These are phyloP conservation scores for Vigna angularis DNA, from an alignment of 306 rosid genomes.

Conservation along the genomic window DNA sequence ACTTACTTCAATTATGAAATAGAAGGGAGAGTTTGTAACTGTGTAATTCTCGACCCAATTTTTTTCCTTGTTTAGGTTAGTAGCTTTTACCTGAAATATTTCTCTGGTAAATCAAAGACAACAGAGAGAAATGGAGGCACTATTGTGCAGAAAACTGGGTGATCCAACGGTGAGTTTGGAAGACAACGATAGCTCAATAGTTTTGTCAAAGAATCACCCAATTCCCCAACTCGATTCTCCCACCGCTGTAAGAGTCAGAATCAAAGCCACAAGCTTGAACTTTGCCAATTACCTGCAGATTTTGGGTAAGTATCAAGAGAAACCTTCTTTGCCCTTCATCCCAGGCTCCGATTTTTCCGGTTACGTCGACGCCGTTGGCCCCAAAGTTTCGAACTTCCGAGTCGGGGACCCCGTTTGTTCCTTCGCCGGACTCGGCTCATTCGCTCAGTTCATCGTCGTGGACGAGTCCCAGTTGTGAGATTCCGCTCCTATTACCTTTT, in stretches of 20 bases:
- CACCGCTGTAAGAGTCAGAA: constrained; percentile 73
- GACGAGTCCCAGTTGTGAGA: constrained; percentile 72
- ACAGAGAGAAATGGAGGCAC: constrained; percentile 71
- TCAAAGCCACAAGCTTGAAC: constrained; percentile 94
- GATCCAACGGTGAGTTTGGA: constrained; percentile 63
- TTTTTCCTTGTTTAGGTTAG: too few relatives aligned
- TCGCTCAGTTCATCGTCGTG: constrained; percentile 76
- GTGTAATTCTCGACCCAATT: background rate
- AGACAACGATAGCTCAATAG: constrained; percentile 55
- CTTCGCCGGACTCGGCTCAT: constrained; percentile 68
- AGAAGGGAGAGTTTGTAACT: background rate
- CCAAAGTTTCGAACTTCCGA: constrained; percentile 64
- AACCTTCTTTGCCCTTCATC: constrained; percentile 72
- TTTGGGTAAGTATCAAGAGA: constrained; percentile 82
- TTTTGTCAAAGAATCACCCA: constrained; percentile 57
- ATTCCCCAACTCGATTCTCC: constrained; percentile 71
- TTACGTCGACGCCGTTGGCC: constrained; percentile 75
- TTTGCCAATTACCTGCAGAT: constrained; percentile 88
- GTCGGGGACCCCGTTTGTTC: constrained; percentile 85
- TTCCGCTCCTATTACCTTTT: constrained; percentile 6
- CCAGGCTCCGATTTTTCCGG: constrained; percentile 94
- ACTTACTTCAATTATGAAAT: too few relatives aligned
- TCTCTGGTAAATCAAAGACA: background rate
- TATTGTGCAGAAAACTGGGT: constrained; percentile 81
- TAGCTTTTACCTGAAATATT: background rate